These are phyloP conservation scores for Asterochloris sp. DNA, from an alignment of 139 green algal genomes.

Conservation along the genomic window DNA sequence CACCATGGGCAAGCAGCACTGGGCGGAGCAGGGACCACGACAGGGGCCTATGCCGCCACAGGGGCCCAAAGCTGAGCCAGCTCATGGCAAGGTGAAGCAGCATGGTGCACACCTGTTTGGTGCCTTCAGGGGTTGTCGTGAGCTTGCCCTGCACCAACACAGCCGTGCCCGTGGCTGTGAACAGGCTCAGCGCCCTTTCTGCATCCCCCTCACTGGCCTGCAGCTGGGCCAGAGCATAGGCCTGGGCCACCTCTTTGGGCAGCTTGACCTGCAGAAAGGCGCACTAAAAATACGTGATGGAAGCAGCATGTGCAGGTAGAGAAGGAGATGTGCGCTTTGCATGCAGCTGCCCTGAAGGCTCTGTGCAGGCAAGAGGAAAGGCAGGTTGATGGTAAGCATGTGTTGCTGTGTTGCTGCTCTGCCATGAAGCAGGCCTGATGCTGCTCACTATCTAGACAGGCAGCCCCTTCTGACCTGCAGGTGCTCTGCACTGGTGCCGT, in stretches of 20 bases:
- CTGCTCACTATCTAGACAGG: not conserved
- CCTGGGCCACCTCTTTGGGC: conserved; percentile 70
- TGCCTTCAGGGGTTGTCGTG: conserved; percentile 78
- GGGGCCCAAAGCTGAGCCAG: not conserved
- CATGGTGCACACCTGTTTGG: conserved; percentile 60
- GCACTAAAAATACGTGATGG: too few relatives aligned
- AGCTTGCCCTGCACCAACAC: conserved; percentile 87
- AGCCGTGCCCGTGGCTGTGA: conserved; percentile 78
- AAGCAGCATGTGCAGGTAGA: too few relatives aligned
- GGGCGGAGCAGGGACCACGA: too few relatives aligned
- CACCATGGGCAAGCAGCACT: too few relatives aligned
- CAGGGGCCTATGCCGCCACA: too few relatives aligned
- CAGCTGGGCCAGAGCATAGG: conserved; percentile 20
- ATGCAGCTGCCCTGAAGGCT: too few relatives aligned
- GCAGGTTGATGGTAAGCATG: too few relatives aligned
- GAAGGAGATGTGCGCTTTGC: too few relatives aligned
- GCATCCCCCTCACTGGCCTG: too few relatives aligned
- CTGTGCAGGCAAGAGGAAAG: too few relatives aligned
- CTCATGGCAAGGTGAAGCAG: not conserved
- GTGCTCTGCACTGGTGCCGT: conserved; percentile 86
- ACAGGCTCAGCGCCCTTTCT: conserved; percentile 49
- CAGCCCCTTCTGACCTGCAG: conserved; percentile 66
- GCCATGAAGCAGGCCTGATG: not conserved
- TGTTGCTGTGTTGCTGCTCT: too few relatives aligned
- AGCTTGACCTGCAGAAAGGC: conserved; percentile 67